Base-by-base conservation (phyloP, 345 rosid species). In the Psidium friedrichsthalianum region DNA sequence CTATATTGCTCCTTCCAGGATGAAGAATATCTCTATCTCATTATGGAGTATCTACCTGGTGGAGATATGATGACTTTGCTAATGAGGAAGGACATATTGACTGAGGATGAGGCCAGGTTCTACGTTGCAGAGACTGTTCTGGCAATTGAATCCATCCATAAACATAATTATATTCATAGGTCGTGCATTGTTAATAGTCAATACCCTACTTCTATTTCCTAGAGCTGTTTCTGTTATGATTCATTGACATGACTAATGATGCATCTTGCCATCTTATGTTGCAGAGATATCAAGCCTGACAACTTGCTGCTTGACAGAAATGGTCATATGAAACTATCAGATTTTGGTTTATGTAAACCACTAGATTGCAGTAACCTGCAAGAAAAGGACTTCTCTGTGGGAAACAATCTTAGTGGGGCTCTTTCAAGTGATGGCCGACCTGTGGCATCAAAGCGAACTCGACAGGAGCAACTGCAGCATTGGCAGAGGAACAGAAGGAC, bases 1-100 rank as follows among this genome's bases (percentile, higher is more conserved):
- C 90, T 96, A 86, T 96, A 96, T 90, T 96, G 98, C 88, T 96
- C 99, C 84, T 96, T 96, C 84, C 99, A 97, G 91, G 99, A 97
- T 85, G 99, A 97, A 56, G 99, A 95, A 83, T 97, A 90, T 88
- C 89, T 97, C 61, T 97, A 97, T 90, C 97, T 97, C 40, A 93
- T 97, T 51, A 97, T 97, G 99, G 99, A 97, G 92, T 97, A 97
- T 92, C 87, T 97, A 85, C 99, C 99, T 86, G 99, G 99, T 85
- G 99, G 99, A 88, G 99, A 97, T 94, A 94, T 97, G 99, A 97
- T 97, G 99, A 97, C 99, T 87, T 91, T 97, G 87, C 91, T 97
- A 29, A 97, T 97, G 99, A 92, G 99, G 85, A 97, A 96, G 92
- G 98, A 97, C 86, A 93, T 96, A 83, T 91, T 97, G 88, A 93